A percentile compares a stretch with the other conserved stretches of the same genome.
Evolutionary conservation across 2,329 filamentous ascomycete genomes (phyloP).

Genomic region (Colletotrichum sp.): DNA sequence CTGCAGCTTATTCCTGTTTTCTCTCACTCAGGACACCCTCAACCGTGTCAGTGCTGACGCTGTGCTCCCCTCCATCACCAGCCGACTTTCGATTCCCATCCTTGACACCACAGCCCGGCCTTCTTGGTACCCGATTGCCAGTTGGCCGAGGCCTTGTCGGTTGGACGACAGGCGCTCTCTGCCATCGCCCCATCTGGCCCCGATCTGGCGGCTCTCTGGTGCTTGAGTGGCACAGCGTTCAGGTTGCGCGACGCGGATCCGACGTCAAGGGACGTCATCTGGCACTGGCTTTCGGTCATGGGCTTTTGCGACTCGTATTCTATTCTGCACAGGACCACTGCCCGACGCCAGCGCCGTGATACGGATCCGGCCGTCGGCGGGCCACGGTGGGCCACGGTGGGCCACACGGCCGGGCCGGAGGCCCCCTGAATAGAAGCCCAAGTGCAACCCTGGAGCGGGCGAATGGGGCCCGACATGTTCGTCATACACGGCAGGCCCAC

Average conservation of each 20-base stretch:
- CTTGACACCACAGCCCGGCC: background rate
- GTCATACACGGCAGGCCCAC: conserved; percentile 10
- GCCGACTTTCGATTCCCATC: background rate
- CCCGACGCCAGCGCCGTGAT: background rate
- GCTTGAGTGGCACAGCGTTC: background rate
- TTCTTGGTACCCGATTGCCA: background rate
- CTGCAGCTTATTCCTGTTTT: background rate
- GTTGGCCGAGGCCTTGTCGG: background rate
- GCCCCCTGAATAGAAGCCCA: background rate
- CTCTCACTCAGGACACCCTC: background rate
- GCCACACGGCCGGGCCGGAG: background rate
- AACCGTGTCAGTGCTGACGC: background rate
- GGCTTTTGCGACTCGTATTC: background rate
- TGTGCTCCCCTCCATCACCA: background rate
- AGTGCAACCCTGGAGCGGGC: background rate
- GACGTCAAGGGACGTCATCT: background rate
- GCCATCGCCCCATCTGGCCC: background rate
- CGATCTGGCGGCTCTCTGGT: background rate
- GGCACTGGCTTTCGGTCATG: background rate
- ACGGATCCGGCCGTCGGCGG: background rate
- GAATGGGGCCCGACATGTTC: conserved; percentile 1
- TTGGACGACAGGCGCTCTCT: background rate
- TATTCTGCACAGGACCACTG: background rate
- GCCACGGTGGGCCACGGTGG: background rate
- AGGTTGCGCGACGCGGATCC: background rate